These are phyloP conservation scores for Globisporangium rhizosaccharum DNA, from an alignment of 352 stramenopile species.

Conservation along the genomic window DNA sequence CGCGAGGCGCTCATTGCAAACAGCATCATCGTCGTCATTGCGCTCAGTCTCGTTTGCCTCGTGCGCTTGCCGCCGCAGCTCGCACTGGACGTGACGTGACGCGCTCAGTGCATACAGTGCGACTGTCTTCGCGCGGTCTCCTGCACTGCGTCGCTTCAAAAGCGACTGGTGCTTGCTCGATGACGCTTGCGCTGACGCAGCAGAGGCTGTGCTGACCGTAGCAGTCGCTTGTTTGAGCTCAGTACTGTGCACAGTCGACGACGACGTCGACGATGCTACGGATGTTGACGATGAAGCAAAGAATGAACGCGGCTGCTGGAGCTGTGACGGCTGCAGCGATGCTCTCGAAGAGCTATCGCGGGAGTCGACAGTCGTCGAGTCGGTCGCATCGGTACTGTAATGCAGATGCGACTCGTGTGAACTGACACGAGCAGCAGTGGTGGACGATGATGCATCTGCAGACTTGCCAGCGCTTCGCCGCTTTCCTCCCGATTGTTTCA, in stretches of 20 bases:
- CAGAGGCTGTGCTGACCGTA: too few relatives aligned
- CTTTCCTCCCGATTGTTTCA: background rate
- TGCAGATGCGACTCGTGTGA: background rate
- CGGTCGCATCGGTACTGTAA: conserved; percentile 1
- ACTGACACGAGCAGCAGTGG: background rate
- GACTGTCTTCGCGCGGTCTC: background rate
- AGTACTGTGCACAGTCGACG: background rate
- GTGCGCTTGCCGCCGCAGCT: too few relatives aligned
- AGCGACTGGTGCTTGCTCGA: background rate
- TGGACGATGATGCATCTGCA: background rate
- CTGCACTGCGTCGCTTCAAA: background rate
- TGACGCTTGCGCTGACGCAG: background rate
- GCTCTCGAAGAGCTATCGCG: background rate
- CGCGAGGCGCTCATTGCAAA: too few relatives aligned
- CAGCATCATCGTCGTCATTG: too few relatives aligned
- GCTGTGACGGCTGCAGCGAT: conserved; percentile 10
- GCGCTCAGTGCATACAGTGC: background rate
- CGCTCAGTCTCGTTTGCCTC: too few relatives aligned
- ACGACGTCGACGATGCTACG: background rate
- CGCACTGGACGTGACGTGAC: background rate
- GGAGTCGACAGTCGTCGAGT: background rate
- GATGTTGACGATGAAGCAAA: conserved; percentile 12
- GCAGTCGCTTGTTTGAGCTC: too few relatives aligned
- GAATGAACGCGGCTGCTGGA: conserved; percentile 12
- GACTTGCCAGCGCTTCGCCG: background rate